A percentile compares a stretch with the other conserved stretches of the same genome.
phyloP scores from a whole-genome alignment of 768 basidiomycete genomes.

The Steccherinum ochraceum region DNA sequence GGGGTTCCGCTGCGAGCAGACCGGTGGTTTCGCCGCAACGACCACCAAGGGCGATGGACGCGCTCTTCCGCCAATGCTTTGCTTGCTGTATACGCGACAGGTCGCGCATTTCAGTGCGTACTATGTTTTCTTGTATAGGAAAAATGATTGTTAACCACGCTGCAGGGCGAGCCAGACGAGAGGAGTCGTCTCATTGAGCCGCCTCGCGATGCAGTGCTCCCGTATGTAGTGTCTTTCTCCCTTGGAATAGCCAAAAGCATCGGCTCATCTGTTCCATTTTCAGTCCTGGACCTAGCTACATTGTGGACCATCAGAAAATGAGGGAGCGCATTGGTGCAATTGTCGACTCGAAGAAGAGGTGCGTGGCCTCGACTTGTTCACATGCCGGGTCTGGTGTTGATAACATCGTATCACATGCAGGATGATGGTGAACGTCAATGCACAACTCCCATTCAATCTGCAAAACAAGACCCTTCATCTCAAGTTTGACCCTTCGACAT shows the following conservation, averaged over 20 bases:
- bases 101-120: constrained; percentile 5
- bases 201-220: constrained; percentile 19
- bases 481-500: constrained; percentile 17
- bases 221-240: constrained; percentile 13
- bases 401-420: constrained; percentile 24
- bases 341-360: constrained; percentile 60
- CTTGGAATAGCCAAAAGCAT: background rate
- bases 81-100: constrained; percentile 18
- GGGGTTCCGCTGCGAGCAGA: background rate
- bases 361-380: constrained; percentile 16
- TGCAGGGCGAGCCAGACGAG: constrained; percentile 24
- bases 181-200: constrained; percentile 25
- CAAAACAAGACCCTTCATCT: constrained; percentile 31
- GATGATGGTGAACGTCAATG: constrained; percentile 67
- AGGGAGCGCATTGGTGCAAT: constrained; percentile 48
- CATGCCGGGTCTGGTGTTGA: constrained; percentile 1
- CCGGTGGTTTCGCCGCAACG: background rate
- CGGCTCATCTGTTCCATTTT: background rate
- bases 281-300: constrained; percentile 14
- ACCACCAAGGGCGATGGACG: constrained; percentile 14
- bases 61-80: constrained; percentile 15
- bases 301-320: constrained; percentile 41
- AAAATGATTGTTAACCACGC: background rate
- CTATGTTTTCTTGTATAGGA: background rate
- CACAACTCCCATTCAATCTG: constrained; percentile 56